Conservation (phyloP, 75 land plant genomes). For the Ceratopteris richardii region DNA sequence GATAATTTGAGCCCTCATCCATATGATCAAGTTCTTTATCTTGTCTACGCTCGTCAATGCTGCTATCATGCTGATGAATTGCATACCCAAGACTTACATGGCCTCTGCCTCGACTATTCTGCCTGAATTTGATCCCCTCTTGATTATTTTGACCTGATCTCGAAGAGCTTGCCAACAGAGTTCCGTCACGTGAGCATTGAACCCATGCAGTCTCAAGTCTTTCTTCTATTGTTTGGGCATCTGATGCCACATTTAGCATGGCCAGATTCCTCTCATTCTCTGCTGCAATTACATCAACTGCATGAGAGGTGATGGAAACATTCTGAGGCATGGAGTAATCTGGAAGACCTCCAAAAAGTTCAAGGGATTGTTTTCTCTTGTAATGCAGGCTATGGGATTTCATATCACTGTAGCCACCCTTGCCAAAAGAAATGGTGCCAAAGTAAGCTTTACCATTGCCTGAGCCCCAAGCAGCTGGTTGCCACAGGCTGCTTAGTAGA, state of each 20-base stretch:
- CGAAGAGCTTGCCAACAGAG: background rate
- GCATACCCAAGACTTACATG: slow-evolving; percentile 70
- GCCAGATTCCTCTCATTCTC: background rate
- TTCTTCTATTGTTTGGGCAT: background rate
- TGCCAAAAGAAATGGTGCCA: too few species aligned
- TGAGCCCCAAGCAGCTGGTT: too few species aligned
- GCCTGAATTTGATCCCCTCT: slow-evolving; percentile 20
- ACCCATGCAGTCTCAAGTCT: slow-evolving; percentile 14
- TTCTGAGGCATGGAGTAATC: background rate
- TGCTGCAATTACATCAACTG: background rate
- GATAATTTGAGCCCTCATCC: slow-evolving; percentile 39
- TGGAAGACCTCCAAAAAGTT: background rate
- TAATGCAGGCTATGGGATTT: background rate
- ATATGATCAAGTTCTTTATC: slow-evolving; percentile 13
- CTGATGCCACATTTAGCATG: background rate
- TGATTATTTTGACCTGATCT: slow-evolving; percentile 10
- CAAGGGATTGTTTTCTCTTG: background rate
- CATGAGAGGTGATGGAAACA: background rate
- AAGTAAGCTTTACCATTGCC: too few species aligned
- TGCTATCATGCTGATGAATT: slow-evolving; percentile 60
- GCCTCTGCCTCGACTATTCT: slow-evolving; percentile 27
- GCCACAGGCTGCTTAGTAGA: background rate
- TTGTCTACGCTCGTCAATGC: slow-evolving; percentile 11
- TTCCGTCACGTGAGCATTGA: background rate
- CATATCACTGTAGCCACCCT: background rate